phyloP scores from a whole-genome alignment of 495 filamentous ascomycete species.

The Penicillium paxilli region DNA sequence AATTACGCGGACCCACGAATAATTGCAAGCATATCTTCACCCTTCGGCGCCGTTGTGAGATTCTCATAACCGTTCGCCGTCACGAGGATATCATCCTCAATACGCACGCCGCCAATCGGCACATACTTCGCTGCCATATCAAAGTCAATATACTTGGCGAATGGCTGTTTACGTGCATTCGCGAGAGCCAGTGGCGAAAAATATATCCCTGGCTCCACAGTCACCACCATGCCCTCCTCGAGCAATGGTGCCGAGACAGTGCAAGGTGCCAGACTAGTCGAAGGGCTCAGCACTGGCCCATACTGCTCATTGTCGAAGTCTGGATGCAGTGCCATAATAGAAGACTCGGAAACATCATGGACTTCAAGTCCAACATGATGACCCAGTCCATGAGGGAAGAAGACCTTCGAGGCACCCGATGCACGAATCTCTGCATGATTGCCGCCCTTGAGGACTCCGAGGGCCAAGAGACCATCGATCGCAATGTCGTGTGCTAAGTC shows the following conservation, averaged over 20 bases:
- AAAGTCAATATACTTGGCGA: constrained; percentile 73
- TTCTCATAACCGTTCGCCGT: constrained; percentile 78
- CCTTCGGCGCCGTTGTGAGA: constrained; percentile 81
- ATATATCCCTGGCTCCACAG: constrained; percentile 87
- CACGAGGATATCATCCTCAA: constrained; percentile 89
- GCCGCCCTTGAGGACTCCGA: constrained; percentile 65
- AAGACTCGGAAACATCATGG: constrained; percentile 69
- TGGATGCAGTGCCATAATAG: constrained; percentile 40
- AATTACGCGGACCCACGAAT: constrained; percentile 41
- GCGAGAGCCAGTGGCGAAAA: constrained; percentile 88
- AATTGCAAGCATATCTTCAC: constrained; percentile 64
- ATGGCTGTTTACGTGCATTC: constrained; percentile 64
- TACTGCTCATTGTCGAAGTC: constrained; percentile 20
- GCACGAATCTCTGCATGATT: constrained; percentile 61
- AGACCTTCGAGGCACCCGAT: constrained; percentile 70
- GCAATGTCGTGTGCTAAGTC: constrained; percentile 71
- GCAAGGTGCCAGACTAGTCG: constrained; percentile 26
- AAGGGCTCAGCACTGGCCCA: constrained; percentile 21
- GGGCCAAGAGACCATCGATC: constrained; percentile 62
- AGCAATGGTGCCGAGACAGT: constrained; percentile 46
- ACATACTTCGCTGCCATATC: constrained; percentile 70
- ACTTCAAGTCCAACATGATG: constrained; percentile 91
- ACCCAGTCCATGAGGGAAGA: constrained; percentile 89
- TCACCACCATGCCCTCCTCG: constrained; percentile 74
- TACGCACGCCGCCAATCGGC: constrained; percentile 80